Base-by-base conservation (phyloP, 2,329 filamentous ascomycete species). In the Gyromitra esculenta region DNA sequence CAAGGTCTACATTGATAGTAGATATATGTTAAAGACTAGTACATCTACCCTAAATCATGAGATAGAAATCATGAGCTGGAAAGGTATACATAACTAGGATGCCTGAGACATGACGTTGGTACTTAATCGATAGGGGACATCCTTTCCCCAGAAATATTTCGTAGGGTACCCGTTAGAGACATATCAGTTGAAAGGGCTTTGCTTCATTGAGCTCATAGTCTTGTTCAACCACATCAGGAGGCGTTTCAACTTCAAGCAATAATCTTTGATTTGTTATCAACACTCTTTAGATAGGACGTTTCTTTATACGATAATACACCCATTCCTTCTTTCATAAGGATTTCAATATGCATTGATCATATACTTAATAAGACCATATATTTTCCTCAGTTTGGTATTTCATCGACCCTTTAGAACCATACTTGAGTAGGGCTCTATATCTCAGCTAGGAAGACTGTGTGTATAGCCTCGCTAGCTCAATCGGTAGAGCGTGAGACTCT, bases 401-500 rank as follows among this genome's bases (percentile, higher is more conserved):
- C 2, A 31, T 31, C 25, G 25, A 3, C 25, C 25, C 25, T 31
- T 31, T 31, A 31, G 25, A 31, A 31, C 25, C 25, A 31, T 31
- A 31, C 25, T 31, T 2, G 25, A 31, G 4, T 31, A 31, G 4
- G 25, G 25, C 35, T 35, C 41, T 21, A 41, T 60, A n/a, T 59
- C 37, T 18, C 21, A 1, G 6, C 5, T 15, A 18, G 31, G 25
- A 6, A 7, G 13, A 1, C 6, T 1, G n/a, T n/a, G 15, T 35
- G 2, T 11, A 72, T 35, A 54, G 75, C 77, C 74, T 78, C 75
- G 77, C 77, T 79, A 79, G 77, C 76, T 79, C 75, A 79, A 79
- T 79, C 75, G 78, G 79, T 79, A 79, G 79, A 78, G 79, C 76
- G 79, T 79, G 74, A 80, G 78, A 79, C 78, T 80, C 71, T 78